These are phyloP conservation scores for Rhynchosporium agropyri DNA, from an alignment of 2,329 filamentous ascomycete species.

Conservation along the genomic window DNA sequence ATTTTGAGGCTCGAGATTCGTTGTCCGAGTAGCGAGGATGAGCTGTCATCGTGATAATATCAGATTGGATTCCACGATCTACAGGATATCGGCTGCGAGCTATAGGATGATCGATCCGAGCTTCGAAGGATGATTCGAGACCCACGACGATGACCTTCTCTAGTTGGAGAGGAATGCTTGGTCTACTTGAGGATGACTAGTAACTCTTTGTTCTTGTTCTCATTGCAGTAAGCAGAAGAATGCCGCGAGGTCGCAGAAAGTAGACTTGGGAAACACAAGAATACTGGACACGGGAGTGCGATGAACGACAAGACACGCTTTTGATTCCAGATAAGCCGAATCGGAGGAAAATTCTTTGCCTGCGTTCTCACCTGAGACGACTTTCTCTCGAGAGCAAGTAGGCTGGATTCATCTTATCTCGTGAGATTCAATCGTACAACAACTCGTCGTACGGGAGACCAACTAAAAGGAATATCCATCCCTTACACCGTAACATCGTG, in stretches of 20 bases:
- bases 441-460: no score
- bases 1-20: background rate
- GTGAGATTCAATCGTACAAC: no score
- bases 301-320: background rate
- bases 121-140: background rate
- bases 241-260: no score
- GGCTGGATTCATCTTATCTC: background rate
- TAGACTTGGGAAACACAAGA: background rate
- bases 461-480: no score
- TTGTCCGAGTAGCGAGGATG: background rate
- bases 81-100: background rate
- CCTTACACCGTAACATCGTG: no score
- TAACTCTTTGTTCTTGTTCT: background rate
- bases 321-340: background rate
- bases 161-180: background rate
- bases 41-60: constrained; percentile 2
- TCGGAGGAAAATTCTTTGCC: background rate
- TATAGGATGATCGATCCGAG: no score
- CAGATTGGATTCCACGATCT: background rate
- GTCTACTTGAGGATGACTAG: background rate
- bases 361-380: background rate
- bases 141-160: background rate
- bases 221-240: background rate
- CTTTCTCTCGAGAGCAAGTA: background rate
- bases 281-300: no score